These are phyloP conservation scores for Exophiala spinifera DNA, from an alignment of 2,329 filamentous ascomycete species.

Conservation along the genomic window DNA sequence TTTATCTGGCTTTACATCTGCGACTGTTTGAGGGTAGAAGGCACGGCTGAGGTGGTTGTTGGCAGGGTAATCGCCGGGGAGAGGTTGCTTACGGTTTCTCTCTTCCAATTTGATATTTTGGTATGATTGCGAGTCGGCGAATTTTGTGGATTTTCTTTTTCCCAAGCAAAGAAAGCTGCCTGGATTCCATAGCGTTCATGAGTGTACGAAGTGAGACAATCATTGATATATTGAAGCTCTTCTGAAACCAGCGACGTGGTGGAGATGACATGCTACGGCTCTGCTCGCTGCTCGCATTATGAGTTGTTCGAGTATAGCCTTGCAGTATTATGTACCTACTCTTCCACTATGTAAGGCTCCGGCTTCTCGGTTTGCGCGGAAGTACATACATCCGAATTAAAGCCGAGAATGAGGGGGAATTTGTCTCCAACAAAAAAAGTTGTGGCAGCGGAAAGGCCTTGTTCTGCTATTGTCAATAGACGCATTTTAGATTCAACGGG, in stretches of 20 bases:
- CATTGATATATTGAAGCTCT: background rate
- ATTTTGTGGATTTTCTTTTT: conserved; percentile 10
- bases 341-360: too few relatives aligned
- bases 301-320: too few relatives aligned
- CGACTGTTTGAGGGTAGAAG: conserved; percentile 3
- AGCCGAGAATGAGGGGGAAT: background rate
- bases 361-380: too few relatives aligned
- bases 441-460: background rate
- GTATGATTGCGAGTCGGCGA: conserved; percentile 6
- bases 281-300: background rate
- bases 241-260: too few relatives aligned
- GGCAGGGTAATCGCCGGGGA: background rate
- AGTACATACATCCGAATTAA: background rate
- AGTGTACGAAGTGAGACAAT: conserved; percentile 23
- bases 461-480: background rate
- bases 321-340: too few relatives aligned
- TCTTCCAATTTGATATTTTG: conserved; percentile 10
- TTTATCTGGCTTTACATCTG: conserved; percentile 11
- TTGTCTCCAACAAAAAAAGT: conserved; percentile 7
- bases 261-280: too few relatives aligned
- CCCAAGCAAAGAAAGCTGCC: conserved; percentile 5
- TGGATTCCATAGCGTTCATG: conserved; percentile 17
- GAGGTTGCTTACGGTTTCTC: background rate
- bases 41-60: background rate
- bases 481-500: background rate